Evolutionary conservation across 2,329 filamentous ascomycete species (phyloP).

Genomic region (Pseudopithomyces chartarum): DNA sequence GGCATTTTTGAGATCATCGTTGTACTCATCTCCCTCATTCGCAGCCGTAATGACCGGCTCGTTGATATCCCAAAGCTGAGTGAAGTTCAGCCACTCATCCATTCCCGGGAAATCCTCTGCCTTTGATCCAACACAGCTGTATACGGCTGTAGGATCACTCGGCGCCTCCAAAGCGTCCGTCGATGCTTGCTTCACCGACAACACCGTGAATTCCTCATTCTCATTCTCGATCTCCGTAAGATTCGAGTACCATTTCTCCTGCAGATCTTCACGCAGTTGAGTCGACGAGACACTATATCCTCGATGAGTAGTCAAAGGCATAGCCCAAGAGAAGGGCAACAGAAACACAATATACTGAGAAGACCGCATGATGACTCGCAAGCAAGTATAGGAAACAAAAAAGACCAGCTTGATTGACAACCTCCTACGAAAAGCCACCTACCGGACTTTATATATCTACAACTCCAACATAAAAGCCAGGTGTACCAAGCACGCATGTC

Average conservation of each 20-base stretch:
- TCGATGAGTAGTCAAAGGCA: neutral
- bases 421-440: neutral
- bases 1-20: constrained; percentile 11
- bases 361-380: constrained; percentile 1
- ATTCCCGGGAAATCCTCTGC: constrained; percentile 10
- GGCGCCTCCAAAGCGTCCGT: neutral
- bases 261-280: constrained; percentile 1
- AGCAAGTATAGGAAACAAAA: neutral
- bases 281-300: neutral
- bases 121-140: constrained; percentile 15
- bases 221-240: neutral
- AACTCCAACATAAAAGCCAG: neutral
- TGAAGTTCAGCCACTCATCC: constrained; percentile 18
- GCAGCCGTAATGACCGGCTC: constrained; percentile 7
- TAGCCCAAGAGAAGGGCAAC: neutral
- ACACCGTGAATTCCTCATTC: neutral
- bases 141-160: constrained; percentile 4
- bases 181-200: neutral
- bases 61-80: constrained; percentile 21
- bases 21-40: constrained; percentile 7
- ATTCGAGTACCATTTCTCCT: constrained; percentile 7
- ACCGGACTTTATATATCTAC: neutral
- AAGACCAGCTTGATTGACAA: neutral
- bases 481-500: neutral
- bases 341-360: neutral